Evolutionary conservation across 345 rosid species (phyloP).

Genomic region (Isatis tinctoria): DNA sequence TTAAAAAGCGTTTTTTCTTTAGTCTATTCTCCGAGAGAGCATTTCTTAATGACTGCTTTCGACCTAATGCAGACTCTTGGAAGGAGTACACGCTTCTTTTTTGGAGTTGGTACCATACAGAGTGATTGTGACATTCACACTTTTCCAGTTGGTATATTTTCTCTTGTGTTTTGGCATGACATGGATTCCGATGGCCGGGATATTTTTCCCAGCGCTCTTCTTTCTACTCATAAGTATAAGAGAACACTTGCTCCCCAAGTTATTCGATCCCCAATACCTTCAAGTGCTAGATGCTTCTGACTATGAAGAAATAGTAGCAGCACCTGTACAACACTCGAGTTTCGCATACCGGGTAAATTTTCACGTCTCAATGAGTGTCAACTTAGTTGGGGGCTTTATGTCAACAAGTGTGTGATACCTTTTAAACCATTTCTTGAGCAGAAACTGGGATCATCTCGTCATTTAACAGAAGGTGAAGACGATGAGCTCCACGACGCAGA

Average conservation of each 20-base stretch:
- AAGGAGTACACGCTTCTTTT: conserved; percentile 50
- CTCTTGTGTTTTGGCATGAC: conserved; percentile 71
- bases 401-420: background rate
- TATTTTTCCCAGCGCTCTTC: conserved; percentile 75
- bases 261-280: conserved; percentile 41
- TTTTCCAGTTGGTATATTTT: conserved; percentile 58
- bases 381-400: background rate
- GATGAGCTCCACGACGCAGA: conserved; percentile 51
- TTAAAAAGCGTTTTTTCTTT: background rate
- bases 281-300: conserved; percentile 60
- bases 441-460: conserved; percentile 33
- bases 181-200: conserved; percentile 83
- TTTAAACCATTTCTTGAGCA: background rate
- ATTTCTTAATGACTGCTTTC: background rate
- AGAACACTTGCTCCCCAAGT: conserved; percentile 64
- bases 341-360: conserved; percentile 20
- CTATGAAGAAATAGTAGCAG: conserved; percentile 51
- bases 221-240: conserved; percentile 69
- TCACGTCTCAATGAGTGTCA: background rate
- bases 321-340: conserved; percentile 27
- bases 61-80: conserved; percentile 41
- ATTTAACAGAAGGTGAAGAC: conserved; percentile 33
- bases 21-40: background rate
- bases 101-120: conserved; percentile 69
- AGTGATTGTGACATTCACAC: conserved; percentile 47